A percentile compares a stretch with the other conserved stretches of the same genome.
phyloP scores from a whole-genome alignment of 2,329 filamentous ascomycete species.

The Daldinia sp. region DNA sequence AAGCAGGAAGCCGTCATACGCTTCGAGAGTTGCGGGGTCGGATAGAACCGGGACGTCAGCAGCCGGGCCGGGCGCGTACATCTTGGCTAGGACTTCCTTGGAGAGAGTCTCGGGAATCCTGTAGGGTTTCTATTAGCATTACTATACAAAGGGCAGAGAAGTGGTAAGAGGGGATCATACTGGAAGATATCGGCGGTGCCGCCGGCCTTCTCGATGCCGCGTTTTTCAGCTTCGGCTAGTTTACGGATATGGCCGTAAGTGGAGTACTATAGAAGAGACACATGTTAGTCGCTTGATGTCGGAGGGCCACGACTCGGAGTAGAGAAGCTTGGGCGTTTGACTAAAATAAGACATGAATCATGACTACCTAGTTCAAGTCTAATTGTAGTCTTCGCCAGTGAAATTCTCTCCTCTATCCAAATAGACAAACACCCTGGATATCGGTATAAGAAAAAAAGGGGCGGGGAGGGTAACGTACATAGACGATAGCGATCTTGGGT shows the following conservation, averaged over 20 bases:
- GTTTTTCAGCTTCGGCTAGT: conserved; percentile 90
- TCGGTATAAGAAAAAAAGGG: no score
- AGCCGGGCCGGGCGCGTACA: conserved; percentile 87
- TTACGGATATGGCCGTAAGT: conserved; percentile 91
- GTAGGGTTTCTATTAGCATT: neutral
- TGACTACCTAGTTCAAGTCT: neutral
- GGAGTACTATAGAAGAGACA: conserved; percentile 73
- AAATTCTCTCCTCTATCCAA: neutral
- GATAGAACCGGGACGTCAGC: conserved; percentile 73
- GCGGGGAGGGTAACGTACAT: conserved; percentile 42
- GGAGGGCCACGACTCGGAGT: neutral
- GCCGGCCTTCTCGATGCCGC: conserved; percentile 88
- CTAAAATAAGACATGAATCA: conserved; percentile 9
- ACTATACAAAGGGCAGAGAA: no score
- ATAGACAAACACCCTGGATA: no score
- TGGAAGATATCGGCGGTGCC: conserved; percentile 86
- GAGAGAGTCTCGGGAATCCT: conserved; percentile 88
- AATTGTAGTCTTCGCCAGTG: neutral
- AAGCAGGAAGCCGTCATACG: conserved; percentile 90
- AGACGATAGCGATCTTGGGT: conserved; percentile 52
- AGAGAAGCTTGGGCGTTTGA: neutral
- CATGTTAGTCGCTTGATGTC: conserved; percentile 33
- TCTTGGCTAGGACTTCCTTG: conserved; percentile 85
- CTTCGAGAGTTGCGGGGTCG: conserved; percentile 69
- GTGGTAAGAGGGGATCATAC: conserved; percentile 57